Conservation (phyloP, 2,329 filamentous ascomycete species). For the Scorias spongiosa region DNA sequence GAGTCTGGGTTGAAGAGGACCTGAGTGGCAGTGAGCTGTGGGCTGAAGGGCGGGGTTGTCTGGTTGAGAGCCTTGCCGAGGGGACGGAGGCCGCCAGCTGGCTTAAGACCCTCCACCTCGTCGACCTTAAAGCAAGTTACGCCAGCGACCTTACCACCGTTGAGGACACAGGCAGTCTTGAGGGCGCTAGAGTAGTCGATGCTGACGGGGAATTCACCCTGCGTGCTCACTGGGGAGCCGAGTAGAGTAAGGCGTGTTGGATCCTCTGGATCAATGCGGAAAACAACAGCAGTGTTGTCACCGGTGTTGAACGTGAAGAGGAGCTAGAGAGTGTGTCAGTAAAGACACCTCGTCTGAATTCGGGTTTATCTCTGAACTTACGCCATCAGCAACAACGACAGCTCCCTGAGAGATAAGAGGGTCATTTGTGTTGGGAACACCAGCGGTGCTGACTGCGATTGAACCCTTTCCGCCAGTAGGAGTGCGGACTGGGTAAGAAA, state of each 20-base stretch:
- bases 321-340: conserved; percentile 5
- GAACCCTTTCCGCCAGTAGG: conserved; percentile 2
- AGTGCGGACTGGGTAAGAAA: conserved; percentile 2
- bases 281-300: conserved; percentile 5
- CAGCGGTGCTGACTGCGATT: conserved; percentile 1
- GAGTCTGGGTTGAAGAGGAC: conserved; percentile 9
- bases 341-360: too few species aligned
- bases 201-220: conserved; percentile 7
- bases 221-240: conserved; percentile 4
- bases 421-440: background rate
- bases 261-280: conserved; percentile 5
- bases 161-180: conserved; percentile 5
- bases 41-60: conserved; percentile 6
- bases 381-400: conserved; percentile 2
- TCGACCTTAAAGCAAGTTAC: conserved; percentile 7
- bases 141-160: conserved; percentile 5
- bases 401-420: conserved; percentile 1
- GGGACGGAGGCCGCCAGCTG: conserved; percentile 2
- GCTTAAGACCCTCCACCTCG: conserved; percentile 1
- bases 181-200: conserved; percentile 6
- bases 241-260: conserved; percentile 3
- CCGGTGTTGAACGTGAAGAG: conserved; percentile 8
- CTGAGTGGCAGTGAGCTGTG: conserved; percentile 4
- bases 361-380: background rate
- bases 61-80: conserved; percentile 4